Base-by-base conservation (phyloP, 805 yeast species). In the Cyberlindnera petersonii region DNA sequence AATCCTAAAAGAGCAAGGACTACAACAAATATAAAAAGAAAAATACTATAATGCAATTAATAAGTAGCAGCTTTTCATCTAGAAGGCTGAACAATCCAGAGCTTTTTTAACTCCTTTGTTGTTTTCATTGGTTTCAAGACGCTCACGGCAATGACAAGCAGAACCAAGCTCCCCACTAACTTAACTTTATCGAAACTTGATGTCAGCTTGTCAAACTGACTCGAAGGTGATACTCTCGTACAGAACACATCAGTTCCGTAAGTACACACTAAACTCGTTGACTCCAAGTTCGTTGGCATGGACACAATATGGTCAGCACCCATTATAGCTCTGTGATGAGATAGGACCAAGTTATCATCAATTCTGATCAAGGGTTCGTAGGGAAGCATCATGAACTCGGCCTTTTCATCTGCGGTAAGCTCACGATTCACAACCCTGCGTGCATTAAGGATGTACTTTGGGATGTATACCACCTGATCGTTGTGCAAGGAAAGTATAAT, bases 201-300 rank as follows among this genome's bases (percentile, higher is more conserved):
- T 19, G 79, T 74, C 58, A 91, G 69, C 35, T 76, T 68, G 62
- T 91, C 98, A 61, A 86, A 89, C 27, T 86, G 85, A 30, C 75
- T 75, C 0, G 96, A 86, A 1, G 98, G 96, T 35, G 82, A 74
- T 14, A 84, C 70, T 40, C 77, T 69, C 0, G 94, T 81, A 54
- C 89, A 85, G 64, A 85, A 89, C 6, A 83, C 58, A 55, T 86
- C 94, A n/a, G 69, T 60, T 15, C 82, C 86, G 31, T 77, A 63
- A 26, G 73, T 68, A 44, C 93, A 79, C 1, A 85, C 74, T 15
- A 86, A 69, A 14, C 82, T 69, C 0, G 97, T 88, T 2, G 95
- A 85, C 61, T 91, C 98, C 36, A 88, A 65, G 27, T 75, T 71
- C 0, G 97, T 84, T 2, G 84, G 69, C 4, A 66, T 54, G 0